Conservation (phyloP, 257 asterid genomes). For the Solanum sejunctum region DNA sequence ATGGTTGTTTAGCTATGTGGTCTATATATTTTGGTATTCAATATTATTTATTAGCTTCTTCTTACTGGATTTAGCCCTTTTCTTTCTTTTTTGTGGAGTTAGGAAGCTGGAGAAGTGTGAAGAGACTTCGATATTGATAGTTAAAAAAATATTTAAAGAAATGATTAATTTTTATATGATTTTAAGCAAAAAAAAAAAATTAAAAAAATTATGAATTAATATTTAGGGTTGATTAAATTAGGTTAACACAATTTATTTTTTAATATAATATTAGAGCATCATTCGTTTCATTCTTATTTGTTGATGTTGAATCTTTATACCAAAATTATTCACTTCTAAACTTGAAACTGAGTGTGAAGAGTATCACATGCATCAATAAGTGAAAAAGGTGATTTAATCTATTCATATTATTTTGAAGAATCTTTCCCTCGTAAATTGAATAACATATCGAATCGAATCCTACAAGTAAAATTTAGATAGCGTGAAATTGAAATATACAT, state of each 20-base stretch:
- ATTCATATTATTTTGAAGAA: not conserved
- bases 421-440: accelerated
- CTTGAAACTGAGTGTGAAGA: not conserved
- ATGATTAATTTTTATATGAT: too few relatives aligned
- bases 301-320: not conserved
- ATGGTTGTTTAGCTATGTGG: not conserved
- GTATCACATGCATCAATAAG: not conserved
- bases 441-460: too few relatives aligned
- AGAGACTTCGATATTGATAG: not conserved
- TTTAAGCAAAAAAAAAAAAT: too few relatives aligned
- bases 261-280: not conserved
- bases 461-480: too few relatives aligned
- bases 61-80: not conserved
- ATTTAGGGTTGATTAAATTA: too few relatives aligned
- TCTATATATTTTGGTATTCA: not conserved
- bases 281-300: not conserved
- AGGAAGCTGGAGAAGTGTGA: not conserved
- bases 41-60: not conserved
- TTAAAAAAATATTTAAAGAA: not conserved
- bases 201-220: too few relatives aligned
- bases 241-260: too few relatives aligned
- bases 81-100: not conserved
- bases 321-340: not conserved
- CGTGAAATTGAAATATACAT: too few relatives aligned
- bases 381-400: not conserved